Percentiles rank a stretch among this genome's conserved stretches.
Conservation (phyloP, 2,329 filamentous ascomycete species). For the Botrytis medusae region DNA sequence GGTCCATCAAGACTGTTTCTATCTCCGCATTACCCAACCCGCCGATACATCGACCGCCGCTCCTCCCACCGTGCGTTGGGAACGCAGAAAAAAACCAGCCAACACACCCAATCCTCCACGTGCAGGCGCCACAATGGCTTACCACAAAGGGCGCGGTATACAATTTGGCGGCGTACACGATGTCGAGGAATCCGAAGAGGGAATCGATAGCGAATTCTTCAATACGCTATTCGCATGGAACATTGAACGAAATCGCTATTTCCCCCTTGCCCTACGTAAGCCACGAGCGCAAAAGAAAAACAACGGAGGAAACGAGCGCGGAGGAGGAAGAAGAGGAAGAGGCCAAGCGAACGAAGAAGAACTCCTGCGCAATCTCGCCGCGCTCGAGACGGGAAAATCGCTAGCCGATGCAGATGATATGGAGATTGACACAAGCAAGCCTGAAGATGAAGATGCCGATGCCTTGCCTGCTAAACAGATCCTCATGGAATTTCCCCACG, state of each 20-base stretch:
- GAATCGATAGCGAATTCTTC: constrained; percentile 97
- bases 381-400: constrained; percentile 73
- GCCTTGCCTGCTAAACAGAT: constrained; percentile 56
- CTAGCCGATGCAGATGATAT: constrained; percentile 54
- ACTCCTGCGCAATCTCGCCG: constrained; percentile 79
- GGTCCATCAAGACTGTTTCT: constrained; percentile 94
- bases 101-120: constrained; percentile 82
- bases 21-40: constrained; percentile 76
- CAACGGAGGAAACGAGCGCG: constrained; percentile 54
- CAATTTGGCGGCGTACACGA: constrained; percentile 94
- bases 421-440: constrained; percentile 50
- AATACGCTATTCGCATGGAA: constrained; percentile 91
- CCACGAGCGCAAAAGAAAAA: constrained; percentile 67
- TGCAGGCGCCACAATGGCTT: constrained; percentile 89
- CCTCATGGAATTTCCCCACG: constrained; percentile 81
- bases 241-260: constrained; percentile 91
- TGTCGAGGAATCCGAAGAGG: constrained; percentile 86
- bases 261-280: constrained; percentile 75
- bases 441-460: constrained; percentile 52
- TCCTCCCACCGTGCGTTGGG: constrained; percentile 79
- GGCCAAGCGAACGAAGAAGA: constrained; percentile 92
- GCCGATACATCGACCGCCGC: constrained; percentile 64
- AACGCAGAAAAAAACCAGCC: constrained; percentile 86
- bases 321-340: constrained; percentile 63
- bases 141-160: constrained; percentile 90